phyloP scores from a whole-genome alignment of 371 early-diverging fungal genomes.

The Haplosporangium sp. region DNA sequence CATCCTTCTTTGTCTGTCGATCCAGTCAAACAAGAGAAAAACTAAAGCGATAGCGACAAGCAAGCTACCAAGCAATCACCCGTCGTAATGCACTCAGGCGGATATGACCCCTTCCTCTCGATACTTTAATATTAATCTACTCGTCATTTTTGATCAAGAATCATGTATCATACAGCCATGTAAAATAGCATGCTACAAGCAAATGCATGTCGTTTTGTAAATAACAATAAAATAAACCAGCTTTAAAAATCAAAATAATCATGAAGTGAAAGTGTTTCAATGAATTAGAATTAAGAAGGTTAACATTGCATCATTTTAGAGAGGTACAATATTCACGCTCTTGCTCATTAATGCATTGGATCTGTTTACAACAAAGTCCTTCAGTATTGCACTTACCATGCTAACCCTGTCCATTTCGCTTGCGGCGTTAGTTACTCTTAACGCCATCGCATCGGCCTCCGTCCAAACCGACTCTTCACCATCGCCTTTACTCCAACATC shows the following conservation, averaged over 20 bases:
- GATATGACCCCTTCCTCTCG: not conserved
- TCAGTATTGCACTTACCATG: slow-evolving; percentile 6
- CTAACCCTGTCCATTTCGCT: slow-evolving; percentile 27
- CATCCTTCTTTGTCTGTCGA: not conserved
- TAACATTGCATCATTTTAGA: no score
- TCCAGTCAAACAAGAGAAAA: not conserved
- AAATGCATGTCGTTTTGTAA: slow-evolving; percentile 5
- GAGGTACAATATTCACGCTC: not conserved
- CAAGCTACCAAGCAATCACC: not conserved
- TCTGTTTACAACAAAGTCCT: not conserved
- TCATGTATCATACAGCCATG: slow-evolving; percentile 10
- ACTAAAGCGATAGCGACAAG: not conserved
- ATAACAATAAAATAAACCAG: no score
- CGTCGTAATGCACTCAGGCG: slow-evolving; percentile 1
- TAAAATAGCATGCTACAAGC: slow-evolving; percentile 2
- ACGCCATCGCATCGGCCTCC: slow-evolving; percentile 6
- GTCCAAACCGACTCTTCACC: not conserved
- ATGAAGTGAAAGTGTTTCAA: no score
- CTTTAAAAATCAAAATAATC: no score
- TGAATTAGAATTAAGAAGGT: no score
- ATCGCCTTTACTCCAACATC: slow-evolving; percentile 26
- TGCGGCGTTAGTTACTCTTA: slow-evolving; percentile 23
- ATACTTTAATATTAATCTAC: not conserved
- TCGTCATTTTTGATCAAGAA: slow-evolving; percentile 10
- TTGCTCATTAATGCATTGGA: not conserved